Evolutionary conservation across 2,329 filamentous ascomycete species (phyloP), one percentile per base, ranked within the genome.

Genomic region (Cercospora zeina): DNA sequence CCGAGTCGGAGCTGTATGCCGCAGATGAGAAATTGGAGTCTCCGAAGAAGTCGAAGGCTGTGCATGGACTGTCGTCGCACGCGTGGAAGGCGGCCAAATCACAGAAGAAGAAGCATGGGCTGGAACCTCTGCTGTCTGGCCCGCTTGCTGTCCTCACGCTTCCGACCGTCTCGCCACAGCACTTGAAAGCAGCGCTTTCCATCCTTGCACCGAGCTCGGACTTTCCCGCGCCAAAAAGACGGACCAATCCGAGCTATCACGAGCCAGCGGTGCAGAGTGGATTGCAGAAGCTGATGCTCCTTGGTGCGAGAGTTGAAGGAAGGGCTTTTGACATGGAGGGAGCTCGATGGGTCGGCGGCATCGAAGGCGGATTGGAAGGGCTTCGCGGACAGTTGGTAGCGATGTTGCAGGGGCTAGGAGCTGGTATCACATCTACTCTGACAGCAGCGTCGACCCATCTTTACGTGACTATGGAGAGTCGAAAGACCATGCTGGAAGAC

Each of bases 271-370:
- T 93, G 59, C 93, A 97, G 77, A 85, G 80, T 67, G 95, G 90
- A 7, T 75, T 99, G 69, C 87, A 91, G 72, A 99, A 99, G 79
- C 78, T 99, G 66, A 82, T 96, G 75, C 78, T 99, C 34, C 79
- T 99, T 13, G 95, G 92, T 58, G 93, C 93, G 13, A 83, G 95
- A 56, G 85, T 97, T 31, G 95, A 99, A 73, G 90, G 90, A 65
- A 88, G 87, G 75, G 85, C 91, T 33, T 93, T 96, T 71, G 93
- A 97, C 73, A 77, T 84, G 51, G 86, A 88, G 10, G 89, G 89
- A 59, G 81, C 82, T 30, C 85, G 82, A 71, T 90, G 88, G 88
- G 83, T 88, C 49, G 85, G 91, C 61, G 83, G 88, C 36, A 96
- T 97, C 70, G 82, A 89, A 68, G 91, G 91, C 63, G 91, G 93